These are phyloP conservation scores for Halteria grandinella DNA, from an alignment of 73 alveolate species.

Conservation along the genomic window DNA sequence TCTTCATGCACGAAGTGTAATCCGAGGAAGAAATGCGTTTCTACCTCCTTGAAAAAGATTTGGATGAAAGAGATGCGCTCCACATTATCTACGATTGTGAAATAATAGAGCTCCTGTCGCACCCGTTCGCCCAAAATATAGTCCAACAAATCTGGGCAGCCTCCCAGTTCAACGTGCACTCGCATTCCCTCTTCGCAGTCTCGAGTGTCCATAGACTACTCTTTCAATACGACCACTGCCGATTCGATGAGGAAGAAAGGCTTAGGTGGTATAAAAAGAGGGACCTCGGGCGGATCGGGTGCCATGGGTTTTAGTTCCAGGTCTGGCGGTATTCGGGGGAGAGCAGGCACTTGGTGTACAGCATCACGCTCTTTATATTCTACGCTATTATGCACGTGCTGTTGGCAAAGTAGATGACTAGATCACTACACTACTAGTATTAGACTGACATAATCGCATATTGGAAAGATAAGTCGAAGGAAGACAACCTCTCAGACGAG, in stretches of 20 bases:
- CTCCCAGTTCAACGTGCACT: conserved; percentile 31
- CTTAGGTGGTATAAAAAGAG: conserved; percentile 44
- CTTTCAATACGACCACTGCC: conserved; percentile 58
- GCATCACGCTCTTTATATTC: conserved; percentile 5
- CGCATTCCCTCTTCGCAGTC: conserved; percentile 53
- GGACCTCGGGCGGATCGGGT: conserved; percentile 40
- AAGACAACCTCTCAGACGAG: not conserved
- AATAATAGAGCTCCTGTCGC: conserved; percentile 43
- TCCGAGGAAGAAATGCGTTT: conserved; percentile 59
- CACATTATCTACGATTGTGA: conserved; percentile 55
- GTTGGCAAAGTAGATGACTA: conserved; percentile 1
- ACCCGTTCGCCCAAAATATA: conserved; percentile 45
- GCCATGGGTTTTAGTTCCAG: conserved; percentile 59
- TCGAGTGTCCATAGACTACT: conserved; percentile 52
- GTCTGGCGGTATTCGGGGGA: conserved; percentile 72
- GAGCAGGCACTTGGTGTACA: conserved; percentile 49
- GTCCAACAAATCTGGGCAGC: conserved; percentile 61
- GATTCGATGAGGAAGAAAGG: conserved; percentile 52
- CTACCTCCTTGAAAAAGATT: conserved; percentile 55
- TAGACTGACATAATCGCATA: not conserved
- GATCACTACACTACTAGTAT: not conserved
- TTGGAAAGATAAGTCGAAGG: conserved; percentile 18
- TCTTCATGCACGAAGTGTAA: conserved; percentile 30
- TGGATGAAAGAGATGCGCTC: conserved; percentile 67
- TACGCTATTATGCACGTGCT: conserved; percentile 43